These are phyloP conservation scores for Melanomma pulvis-pyrius DNA, from an alignment of 495 filamentous ascomycete genomes.

Conservation along the genomic window DNA sequence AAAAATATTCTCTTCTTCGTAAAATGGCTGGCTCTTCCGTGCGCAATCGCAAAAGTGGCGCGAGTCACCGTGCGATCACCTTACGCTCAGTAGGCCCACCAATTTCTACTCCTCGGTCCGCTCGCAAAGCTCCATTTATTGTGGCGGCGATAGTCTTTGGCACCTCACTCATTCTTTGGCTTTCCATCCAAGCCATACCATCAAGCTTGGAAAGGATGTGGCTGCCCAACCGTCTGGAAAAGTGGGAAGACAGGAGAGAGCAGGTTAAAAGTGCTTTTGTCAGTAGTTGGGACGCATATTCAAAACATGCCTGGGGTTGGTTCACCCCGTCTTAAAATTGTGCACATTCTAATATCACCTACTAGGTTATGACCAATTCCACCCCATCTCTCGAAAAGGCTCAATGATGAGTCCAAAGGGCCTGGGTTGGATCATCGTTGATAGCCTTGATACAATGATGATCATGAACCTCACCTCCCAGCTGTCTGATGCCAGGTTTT, in stretches of 20 bases:
- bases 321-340: conserved; percentile 11
- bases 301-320: conserved; percentile 89
- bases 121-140: background rate
- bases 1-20: background rate
- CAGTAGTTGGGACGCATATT: conserved; percentile 87
- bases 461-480: conserved; percentile 93
- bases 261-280: conserved; percentile 85
- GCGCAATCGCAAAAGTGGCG: background rate
- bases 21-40: background rate
- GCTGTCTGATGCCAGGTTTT: conserved; percentile 78
- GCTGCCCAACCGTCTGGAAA: background rate
- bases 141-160: background rate
- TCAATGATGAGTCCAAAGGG: conserved; percentile 76
- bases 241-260: conserved; percentile 74
- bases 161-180: background rate
- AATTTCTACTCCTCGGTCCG: too few relatives aligned
- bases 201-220: too few relatives aligned
- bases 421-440: conserved; percentile 95
- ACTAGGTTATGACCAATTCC: conserved; percentile 77
- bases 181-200: too few relatives aligned
- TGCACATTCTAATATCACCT: background rate
- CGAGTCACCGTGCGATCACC: background rate
- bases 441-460: conserved; percentile 90
- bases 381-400: conserved; percentile 74
- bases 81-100: background rate